These are phyloP conservation scores for Aspergillus sojae DNA, from an alignment of 2,329 filamentous ascomycete species.

Conservation along the genomic window DNA sequence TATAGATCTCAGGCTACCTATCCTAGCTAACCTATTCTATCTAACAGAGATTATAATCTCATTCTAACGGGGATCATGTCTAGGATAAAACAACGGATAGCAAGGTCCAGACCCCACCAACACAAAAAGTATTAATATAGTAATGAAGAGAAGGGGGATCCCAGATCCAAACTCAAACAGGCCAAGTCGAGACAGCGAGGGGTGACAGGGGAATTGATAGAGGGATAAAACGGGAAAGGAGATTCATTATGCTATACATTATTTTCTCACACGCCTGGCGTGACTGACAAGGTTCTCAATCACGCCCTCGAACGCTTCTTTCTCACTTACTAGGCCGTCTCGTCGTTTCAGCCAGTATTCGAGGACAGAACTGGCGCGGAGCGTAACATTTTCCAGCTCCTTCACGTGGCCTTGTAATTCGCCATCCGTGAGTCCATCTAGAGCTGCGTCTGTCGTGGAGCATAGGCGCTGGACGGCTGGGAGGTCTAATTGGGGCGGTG, in stretches of 20 bases:
- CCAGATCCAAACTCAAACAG: constrained; percentile 33
- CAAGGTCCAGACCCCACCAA: constrained; percentile 12
- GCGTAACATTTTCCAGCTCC: constrained; percentile 69
- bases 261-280: constrained; percentile 81
- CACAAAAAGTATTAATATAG: constrained; percentile 10
- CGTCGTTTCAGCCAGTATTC: constrained; percentile 86
- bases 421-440: constrained; percentile 74
- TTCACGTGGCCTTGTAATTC: constrained; percentile 74
- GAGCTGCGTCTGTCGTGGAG: constrained; percentile 79
- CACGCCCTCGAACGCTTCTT: constrained; percentile 92
- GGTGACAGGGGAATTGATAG: constrained; percentile 14
- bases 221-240: constrained; percentile 13
- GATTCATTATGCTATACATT: constrained; percentile 31
- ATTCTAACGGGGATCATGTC: neutral
- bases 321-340: constrained; percentile 84
- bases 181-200: constrained; percentile 15
- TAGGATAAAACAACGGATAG: neutral
- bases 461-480: constrained; percentile 77
- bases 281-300: constrained; percentile 96
- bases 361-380: constrained; percentile 73
- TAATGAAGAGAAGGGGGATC: constrained; percentile 7
- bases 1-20: neutral
- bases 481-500: constrained; percentile 76
- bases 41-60: neutral
- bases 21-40: constrained; percentile 4